Conservation (phyloP, 2,329 filamentous ascomycete genomes). For the Zymoseptoria pseudotritici region DNA sequence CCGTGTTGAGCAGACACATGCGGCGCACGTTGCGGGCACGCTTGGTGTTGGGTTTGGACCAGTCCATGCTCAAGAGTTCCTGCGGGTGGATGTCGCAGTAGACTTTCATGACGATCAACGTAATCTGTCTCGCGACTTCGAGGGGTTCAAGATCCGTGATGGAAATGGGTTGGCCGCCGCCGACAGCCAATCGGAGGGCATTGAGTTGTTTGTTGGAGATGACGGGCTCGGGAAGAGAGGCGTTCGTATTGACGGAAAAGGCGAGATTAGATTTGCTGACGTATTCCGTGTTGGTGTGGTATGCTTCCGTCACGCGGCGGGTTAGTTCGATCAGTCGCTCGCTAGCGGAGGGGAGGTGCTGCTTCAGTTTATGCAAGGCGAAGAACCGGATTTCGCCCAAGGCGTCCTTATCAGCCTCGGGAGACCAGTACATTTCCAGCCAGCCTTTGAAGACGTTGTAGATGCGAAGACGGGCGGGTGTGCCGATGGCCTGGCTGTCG, state of each 20-base stretch:
- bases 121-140: constrained; percentile 86
- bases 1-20: constrained; percentile 87
- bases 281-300: constrained; percentile 41
- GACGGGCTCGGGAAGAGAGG: constrained; percentile 49
- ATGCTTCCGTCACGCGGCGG: constrained; percentile 64
- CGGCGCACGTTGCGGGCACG: constrained; percentile 84
- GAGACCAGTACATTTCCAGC: constrained; percentile 92
- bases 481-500: constrained; percentile 65
- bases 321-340: constrained; percentile 73
- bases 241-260: constrained; percentile 51
- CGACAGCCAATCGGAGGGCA: constrained; percentile 65
- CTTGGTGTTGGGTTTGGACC: constrained; percentile 79
- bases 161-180: constrained; percentile 59
- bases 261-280: constrained; percentile 83
- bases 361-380: constrained; percentile 62
- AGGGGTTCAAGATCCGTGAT: constrained; percentile 87
- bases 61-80: constrained; percentile 83
- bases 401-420: constrained; percentile 69
- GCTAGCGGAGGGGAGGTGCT: constrained; percentile 66
- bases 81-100: constrained; percentile 90
- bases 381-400: constrained; percentile 72
- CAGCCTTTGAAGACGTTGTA: constrained; percentile 97
- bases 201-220: constrained; percentile 71
- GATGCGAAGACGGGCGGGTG: constrained; percentile 77
- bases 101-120: constrained; percentile 80